Conservation (phyloP, 768 basidiomycete species). For the Omphalotus guepiniiformis region DNA sequence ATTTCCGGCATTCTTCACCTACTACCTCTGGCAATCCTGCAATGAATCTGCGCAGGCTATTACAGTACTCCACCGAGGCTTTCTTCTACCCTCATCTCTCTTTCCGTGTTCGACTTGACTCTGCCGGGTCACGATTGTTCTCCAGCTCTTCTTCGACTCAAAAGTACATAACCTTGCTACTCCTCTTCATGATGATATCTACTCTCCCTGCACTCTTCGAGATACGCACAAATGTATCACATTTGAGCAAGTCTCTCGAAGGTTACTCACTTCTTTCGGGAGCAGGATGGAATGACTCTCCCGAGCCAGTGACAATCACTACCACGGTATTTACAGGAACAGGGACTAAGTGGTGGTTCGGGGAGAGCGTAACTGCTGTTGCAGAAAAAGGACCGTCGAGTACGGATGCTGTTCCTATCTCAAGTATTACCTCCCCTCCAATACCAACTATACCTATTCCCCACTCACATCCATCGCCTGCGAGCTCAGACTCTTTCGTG, state of each 20-base stretch:
- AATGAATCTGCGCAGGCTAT: slow-evolving; percentile 31
- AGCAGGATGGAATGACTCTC: slow-evolving; percentile 6
- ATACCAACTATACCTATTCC: neutral
- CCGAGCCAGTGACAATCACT: slow-evolving; percentile 7
- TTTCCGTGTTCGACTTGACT: neutral
- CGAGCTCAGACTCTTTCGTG: no score
- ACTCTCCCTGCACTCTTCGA: neutral
- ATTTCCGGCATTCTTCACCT: slow-evolving; percentile 45
- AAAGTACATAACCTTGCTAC: neutral
- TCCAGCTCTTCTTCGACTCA: neutral
- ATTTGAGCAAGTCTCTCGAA: neutral
- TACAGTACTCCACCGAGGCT: slow-evolving; percentile 53
- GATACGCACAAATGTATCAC: neutral
- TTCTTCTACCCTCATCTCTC: slow-evolving; percentile 56
- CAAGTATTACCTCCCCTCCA: neutral
- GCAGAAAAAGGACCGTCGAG: neutral
- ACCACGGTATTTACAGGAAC: slow-evolving; percentile 8
- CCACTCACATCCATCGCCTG: neutral
- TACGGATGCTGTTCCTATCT: neutral
- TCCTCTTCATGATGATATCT: neutral
- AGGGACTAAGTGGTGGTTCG: slow-evolving; percentile 6
- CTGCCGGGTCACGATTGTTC: neutral
- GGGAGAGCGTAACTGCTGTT: neutral
- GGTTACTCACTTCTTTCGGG: neutral
- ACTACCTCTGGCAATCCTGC: no score